phyloP scores from a whole-genome alignment of 2,329 filamentous ascomycete genomes.

The Apiospora saccharicola region DNA sequence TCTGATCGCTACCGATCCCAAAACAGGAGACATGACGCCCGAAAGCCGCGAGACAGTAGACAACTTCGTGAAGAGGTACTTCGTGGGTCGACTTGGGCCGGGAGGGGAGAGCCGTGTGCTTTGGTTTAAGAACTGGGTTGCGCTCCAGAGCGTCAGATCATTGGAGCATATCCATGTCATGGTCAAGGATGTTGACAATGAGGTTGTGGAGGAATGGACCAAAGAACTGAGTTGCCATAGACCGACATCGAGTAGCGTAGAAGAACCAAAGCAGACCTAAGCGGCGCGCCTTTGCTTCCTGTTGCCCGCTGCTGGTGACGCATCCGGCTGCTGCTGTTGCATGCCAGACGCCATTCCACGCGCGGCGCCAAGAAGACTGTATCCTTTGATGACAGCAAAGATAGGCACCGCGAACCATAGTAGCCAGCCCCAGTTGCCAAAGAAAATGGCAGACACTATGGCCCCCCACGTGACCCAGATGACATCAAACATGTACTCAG shows the following conservation, averaged over 20 bases:
- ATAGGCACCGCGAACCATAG: slow-evolving; percentile 63
- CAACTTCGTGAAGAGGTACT: slow-evolving; percentile 74
- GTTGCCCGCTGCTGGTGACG: slow-evolving; percentile 53
- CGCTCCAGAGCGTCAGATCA: slow-evolving; percentile 84
- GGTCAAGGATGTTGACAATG: slow-evolving; percentile 61
- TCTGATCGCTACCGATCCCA: slow-evolving; percentile 72
- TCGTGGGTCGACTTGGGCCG: slow-evolving; percentile 64
- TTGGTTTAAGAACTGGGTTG: slow-evolving; percentile 96
- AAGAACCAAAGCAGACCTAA: slow-evolving; percentile 29
- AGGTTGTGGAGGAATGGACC: slow-evolving; percentile 62
- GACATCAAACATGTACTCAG: slow-evolving; percentile 98
- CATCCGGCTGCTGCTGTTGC: slow-evolving; percentile 43
- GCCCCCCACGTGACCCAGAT: slow-evolving; percentile 93
- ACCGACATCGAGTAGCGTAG: slow-evolving; percentile 22
- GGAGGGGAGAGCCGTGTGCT: slow-evolving; percentile 62
- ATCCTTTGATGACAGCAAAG: slow-evolving; percentile 63
- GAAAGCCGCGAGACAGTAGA: slow-evolving; percentile 70
- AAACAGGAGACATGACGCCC: slow-evolving; percentile 75
- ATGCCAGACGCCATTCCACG: slow-evolving; percentile 59
- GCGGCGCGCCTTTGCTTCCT: slow-evolving; percentile 63
- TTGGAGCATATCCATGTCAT: slow-evolving; percentile 90
- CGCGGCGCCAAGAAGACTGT: slow-evolving; percentile 60
- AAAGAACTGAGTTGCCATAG: slow-evolving; percentile 51
- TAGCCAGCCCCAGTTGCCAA: slow-evolving; percentile 79
- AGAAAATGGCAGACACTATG: slow-evolving; percentile 72